Conservation (phyloP, 164 flowering plant species). For the Taxillus chinensis region DNA sequence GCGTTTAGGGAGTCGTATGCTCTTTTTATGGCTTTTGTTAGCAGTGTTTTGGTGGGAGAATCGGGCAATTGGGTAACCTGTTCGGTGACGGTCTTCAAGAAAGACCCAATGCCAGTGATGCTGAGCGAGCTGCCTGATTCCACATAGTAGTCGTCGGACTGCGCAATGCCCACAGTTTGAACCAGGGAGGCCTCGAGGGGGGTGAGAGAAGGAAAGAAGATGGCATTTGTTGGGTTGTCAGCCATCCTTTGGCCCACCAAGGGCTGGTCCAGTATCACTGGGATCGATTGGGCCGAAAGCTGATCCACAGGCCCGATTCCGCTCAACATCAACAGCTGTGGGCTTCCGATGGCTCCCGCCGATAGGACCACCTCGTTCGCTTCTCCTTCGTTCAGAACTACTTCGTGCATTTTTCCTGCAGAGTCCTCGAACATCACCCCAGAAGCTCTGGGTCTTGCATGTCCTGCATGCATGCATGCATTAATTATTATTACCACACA, state of each 20-base stretch:
- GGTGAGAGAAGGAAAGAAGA: conserved; percentile 51
- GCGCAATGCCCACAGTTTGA: conserved; percentile 71
- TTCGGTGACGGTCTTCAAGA: conserved; percentile 22
- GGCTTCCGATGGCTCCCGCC: conserved; percentile 80
- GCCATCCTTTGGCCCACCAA: conserved; percentile 68
- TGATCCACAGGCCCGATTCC: conserved; percentile 54
- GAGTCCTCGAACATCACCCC: conserved; percentile 50
- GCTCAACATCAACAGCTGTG: conserved; percentile 73
- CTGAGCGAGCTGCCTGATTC: conserved; percentile 60
- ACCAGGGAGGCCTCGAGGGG: conserved; percentile 71
- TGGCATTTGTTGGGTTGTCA: conserved; percentile 80
- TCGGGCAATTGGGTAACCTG: conserved; percentile 30
- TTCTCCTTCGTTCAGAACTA: conserved; percentile 26
- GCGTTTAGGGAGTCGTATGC: conserved; percentile 16
- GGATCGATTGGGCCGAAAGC: conserved; percentile 35
- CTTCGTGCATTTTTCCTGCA: conserved; percentile 33
- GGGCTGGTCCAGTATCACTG: conserved; percentile 44
- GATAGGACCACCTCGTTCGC: conserved; percentile 53
- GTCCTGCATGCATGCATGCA: conserved; percentile 14
- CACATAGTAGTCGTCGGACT: conserved; percentile 43
- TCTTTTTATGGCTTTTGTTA: conserved; percentile 21
- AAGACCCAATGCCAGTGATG: conserved; percentile 7
- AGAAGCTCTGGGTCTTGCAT: conserved; percentile 30
- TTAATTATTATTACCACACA: too few relatives aligned
- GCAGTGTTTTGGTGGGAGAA: conserved; percentile 24